These are phyloP conservation scores for Ogataea wickerhamii DNA, from an alignment of 805 yeast species.

Conservation along the genomic window DNA sequence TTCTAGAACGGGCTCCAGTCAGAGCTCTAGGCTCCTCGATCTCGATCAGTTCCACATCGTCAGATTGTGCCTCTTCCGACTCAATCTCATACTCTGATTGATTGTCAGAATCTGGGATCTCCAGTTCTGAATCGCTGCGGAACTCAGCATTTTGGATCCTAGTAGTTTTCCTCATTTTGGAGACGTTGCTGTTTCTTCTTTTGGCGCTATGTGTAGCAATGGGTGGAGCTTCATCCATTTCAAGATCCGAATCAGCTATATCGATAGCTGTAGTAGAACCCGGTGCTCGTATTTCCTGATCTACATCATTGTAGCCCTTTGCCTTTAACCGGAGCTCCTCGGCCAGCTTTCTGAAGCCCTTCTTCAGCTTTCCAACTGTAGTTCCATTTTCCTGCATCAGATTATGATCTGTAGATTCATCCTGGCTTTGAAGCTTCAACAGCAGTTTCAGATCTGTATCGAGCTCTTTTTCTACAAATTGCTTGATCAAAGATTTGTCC, in stretches of 20 bases:
- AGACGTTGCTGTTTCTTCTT: not conserved
- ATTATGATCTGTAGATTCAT: slow-evolving; percentile 9
- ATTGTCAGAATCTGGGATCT: slow-evolving; percentile 6
- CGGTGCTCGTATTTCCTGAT: not conserved
- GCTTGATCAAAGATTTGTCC: slow-evolving; percentile 66
- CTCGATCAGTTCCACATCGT: slow-evolving; percentile 11
- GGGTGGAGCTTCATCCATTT: slow-evolving; percentile 1
- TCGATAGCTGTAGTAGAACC: not conserved
- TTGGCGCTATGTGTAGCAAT: not conserved
- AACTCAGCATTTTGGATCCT: not conserved
- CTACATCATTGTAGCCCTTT: slow-evolving; percentile 1
- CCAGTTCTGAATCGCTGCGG: slow-evolving; percentile 3
- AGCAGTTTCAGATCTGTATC: slow-evolving; percentile 49
- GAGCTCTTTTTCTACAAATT: slow-evolving; percentile 57
- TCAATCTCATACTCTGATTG: slow-evolving; percentile 6
- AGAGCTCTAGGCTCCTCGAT: slow-evolving; percentile 9
- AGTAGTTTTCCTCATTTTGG: not conserved
- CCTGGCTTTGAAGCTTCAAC: slow-evolving; percentile 40
- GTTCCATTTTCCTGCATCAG: slow-evolving; percentile 8
- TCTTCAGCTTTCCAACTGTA: slow-evolving; percentile 23
- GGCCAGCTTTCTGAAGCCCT: slow-evolving; percentile 28
- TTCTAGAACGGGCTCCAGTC: not conserved
- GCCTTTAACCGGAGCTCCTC: slow-evolving; percentile 24
- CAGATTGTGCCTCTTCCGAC: not conserved
- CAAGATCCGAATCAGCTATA: slow-evolving; percentile 5